Evolutionary conservation across 2,329 filamentous ascomycete genomes (phyloP).

Genomic region (Paraconiothyrium sp.): DNA sequence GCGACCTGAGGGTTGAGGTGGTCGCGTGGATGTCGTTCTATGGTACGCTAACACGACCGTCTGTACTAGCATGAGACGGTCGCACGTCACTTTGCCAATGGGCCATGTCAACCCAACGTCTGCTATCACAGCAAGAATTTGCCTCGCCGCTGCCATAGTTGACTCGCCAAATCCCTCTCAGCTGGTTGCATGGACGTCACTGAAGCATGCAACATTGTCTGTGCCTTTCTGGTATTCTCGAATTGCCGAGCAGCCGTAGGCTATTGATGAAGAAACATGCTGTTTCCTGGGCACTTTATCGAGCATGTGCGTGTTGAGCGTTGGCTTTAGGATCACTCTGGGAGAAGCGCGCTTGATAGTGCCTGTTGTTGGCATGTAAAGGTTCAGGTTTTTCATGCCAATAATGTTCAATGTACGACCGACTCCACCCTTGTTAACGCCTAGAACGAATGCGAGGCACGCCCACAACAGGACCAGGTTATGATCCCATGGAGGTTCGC

Average conservation of each 20-base stretch:
- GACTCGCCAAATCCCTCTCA: neutral
- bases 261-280: neutral
- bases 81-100: conserved; percentile 6
- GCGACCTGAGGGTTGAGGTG: neutral
- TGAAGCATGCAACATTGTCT: neutral
- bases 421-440: too few relatives aligned
- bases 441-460: too few relatives aligned
- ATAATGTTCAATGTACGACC: too few relatives aligned
- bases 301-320: neutral
- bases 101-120: neutral
- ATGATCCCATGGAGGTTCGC: too few relatives aligned
- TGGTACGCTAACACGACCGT: conserved; percentile 2
- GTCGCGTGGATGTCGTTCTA: neutral
- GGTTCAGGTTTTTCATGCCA: neutral
- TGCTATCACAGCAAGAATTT: neutral
- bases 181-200: neutral
- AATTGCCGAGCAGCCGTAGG: neutral
- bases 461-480: too few relatives aligned
- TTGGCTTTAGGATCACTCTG: neutral
- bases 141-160: neutral
- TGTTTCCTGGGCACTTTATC: neutral
- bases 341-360: neutral
- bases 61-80: neutral
- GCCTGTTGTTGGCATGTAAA: neutral
- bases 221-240: neutral